Base-by-base conservation (phyloP, 2,329 filamentous ascomycete species). In the Biscogniauxia sp. region DNA sequence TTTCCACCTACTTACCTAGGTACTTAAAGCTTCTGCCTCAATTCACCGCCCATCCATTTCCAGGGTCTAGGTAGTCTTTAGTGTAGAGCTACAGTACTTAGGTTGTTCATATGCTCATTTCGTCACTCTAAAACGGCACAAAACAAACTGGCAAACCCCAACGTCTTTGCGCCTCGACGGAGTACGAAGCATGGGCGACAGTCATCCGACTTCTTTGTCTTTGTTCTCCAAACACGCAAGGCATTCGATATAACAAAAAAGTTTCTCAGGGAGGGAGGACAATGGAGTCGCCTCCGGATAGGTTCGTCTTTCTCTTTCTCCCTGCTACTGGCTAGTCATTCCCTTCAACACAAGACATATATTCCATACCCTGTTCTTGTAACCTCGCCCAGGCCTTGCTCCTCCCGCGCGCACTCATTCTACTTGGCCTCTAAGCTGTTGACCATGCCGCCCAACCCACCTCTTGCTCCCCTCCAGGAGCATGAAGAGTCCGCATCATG, bases 241-340 rank as follows among this genome's bases (percentile, higher is more conserved):
- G 20, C 50, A 51, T 41, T 20, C 19, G 49, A 61, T 53, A 54
- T 53, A 54, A 54, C 56, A 61, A 56, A 67, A 67, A 64, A 64
- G 55, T 54, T 32, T 20, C 50, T 15, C 25, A 4, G 11, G 28
- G 28, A 7, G 26, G 13, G 32, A 52, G 45, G 28, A 72, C 66
- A 70, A 73, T 73, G 71, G 69, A 69, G 45, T 68, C 64, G 41
- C 61, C 63, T 45, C 70, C 68, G 56, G 65, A 71, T 65, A 69
- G 71, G 71, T 73, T 67, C 69, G 70, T 62, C 55, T 45, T 55
- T 55, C 56, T 52, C 57, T 37, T 55, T 20, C 52, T 15, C 55
- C 20, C 37, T 45, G 15, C 37, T 45, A n/a, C 15, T 37, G 5
- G 32, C 32, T 37, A 37, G 32, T 15, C 13, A n/a, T 37, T 37